Evolutionary conservation across 1,284 basidiomycete genomes (phyloP).

Genomic region (Kalmanozyma brasiliensis): DNA sequence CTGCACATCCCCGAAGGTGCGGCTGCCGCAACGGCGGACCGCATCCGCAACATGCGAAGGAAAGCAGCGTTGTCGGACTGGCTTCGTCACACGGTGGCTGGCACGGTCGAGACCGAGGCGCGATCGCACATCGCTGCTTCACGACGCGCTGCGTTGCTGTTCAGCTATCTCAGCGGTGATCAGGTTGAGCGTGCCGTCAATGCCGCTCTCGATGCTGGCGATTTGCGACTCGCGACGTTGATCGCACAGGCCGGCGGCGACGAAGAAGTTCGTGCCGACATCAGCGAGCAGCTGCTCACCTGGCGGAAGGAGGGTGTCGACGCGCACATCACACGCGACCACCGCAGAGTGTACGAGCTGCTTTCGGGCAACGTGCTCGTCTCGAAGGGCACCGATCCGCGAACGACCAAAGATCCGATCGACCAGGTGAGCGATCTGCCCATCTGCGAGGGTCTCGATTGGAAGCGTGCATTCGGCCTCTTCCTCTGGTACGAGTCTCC

Average conservation of each 20-base stretch:
- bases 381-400: constrained; percentile 71
- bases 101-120: constrained; percentile 75
- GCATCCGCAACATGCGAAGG: constrained; percentile 76
- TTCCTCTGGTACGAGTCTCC: constrained; percentile 88
- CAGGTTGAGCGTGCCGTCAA: constrained; percentile 86
- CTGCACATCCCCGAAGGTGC: constrained; percentile 75
- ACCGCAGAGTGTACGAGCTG: constrained; percentile 85
- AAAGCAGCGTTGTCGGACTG: constrained; percentile 85
- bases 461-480: constrained; percentile 92
- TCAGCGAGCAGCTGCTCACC: constrained; percentile 80
- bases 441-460: constrained; percentile 85
- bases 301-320: constrained; percentile 86
- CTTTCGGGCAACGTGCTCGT: constrained; percentile 82
- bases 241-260: constrained; percentile 89
- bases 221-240: constrained; percentile 88
- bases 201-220: constrained; percentile 79
- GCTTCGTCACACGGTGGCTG: constrained; percentile 81
- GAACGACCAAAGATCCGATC: constrained; percentile 71
- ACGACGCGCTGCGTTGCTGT: constrained; percentile 70
- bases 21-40: constrained; percentile 74
- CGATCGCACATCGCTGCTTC: constrained; percentile 63
- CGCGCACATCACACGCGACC: constrained; percentile 76
- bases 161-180: constrained; percentile 85
- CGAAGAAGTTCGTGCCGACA: constrained; percentile 78
- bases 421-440: constrained; percentile 76